Evolutionary conservation across 2,329 filamentous ascomycete genomes (phyloP).

Genomic region (Alternaria sp.): DNA sequence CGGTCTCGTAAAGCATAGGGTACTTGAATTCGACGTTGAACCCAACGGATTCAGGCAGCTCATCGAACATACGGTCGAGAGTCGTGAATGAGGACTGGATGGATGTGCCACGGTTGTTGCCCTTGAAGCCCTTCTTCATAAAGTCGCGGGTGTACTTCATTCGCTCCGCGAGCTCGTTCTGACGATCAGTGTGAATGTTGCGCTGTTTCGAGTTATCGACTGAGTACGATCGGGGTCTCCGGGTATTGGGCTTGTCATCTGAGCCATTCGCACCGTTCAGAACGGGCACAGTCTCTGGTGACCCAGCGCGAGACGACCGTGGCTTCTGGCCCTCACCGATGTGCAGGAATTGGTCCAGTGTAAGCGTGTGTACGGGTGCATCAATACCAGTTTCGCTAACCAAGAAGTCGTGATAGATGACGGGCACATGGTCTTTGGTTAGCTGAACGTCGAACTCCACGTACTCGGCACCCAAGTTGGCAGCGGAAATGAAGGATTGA

Average conservation of each 20-base stretch:
- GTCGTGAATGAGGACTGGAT: constrained; percentile 97
- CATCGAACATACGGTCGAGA: constrained; percentile 87
- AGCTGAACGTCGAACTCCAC: constrained; percentile 88
- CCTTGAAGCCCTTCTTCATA: constrained; percentile 94
- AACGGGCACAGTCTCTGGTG: constrained; percentile 44
- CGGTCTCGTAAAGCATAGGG: constrained; percentile 94
- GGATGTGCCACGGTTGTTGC: constrained; percentile 89
- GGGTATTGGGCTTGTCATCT: constrained; percentile 22
- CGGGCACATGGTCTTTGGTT: constrained; percentile 97
- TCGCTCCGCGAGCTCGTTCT: constrained; percentile 72
- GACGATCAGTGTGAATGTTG: constrained; percentile 49
- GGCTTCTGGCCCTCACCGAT: constrained; percentile 68
- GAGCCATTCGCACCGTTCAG: constrained; percentile 22
- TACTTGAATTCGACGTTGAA: constrained; percentile 99
- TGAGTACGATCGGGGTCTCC: constrained; percentile 64
- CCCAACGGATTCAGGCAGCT: constrained; percentile 80
- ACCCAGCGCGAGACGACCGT: constrained; percentile 55
- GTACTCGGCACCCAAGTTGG: constrained; percentile 82
- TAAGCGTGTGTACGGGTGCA: constrained; percentile 92
- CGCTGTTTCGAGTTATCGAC: constrained; percentile 57
- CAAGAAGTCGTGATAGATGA: constrained; percentile 98
- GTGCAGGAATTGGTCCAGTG: constrained; percentile 92
- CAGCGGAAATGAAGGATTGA: constrained; percentile 92
- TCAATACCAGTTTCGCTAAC: constrained; percentile 98
- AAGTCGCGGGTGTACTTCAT: constrained; percentile 98